A percentile compares a stretch with the other conserved stretches of the same genome.
Conservation (phyloP, 75 land plant species). For the Picea glauca region DNA sequence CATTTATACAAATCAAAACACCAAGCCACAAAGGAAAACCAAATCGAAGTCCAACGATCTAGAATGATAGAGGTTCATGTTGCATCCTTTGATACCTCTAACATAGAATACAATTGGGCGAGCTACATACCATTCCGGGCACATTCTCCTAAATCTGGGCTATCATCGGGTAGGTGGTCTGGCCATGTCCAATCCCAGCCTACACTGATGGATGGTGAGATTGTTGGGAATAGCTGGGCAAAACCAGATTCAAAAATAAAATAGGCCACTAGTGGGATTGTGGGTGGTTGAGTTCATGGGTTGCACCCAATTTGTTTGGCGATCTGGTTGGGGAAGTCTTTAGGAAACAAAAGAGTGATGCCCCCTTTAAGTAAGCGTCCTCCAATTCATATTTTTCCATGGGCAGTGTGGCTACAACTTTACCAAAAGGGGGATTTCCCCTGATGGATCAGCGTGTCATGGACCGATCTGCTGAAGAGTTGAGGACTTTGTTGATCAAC, state of each 20-base stretch:
- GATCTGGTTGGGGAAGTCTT: constrained; percentile 76
- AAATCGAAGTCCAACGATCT: too few species aligned
- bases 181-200: background rate
- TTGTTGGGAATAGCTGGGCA: constrained; percentile 80
- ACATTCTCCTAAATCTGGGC: background rate
- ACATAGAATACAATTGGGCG: too few species aligned
- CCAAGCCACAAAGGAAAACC: too few species aligned
- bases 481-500: constrained; percentile 14
- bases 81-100: too few species aligned
- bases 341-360: constrained; percentile 37
- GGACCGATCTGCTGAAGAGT: constrained; percentile 15
- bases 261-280: constrained; percentile 12
- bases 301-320: constrained; percentile 58
- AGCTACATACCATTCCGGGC: too few species aligned
- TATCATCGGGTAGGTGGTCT: background rate
- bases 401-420: constrained; percentile 55
- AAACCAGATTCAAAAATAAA: background rate
- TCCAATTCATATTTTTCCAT: constrained; percentile 41
- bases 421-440: constrained; percentile 51
- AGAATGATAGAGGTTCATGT: too few species aligned
- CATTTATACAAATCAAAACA: too few species aligned
- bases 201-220: constrained; percentile 73
- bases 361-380: constrained; percentile 49
- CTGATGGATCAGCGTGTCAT: constrained; percentile 13
- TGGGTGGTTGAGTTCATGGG: constrained; percentile 25